Conservation (phyloP, 129 eudicot species). For the Flaveria bidentis region DNA sequence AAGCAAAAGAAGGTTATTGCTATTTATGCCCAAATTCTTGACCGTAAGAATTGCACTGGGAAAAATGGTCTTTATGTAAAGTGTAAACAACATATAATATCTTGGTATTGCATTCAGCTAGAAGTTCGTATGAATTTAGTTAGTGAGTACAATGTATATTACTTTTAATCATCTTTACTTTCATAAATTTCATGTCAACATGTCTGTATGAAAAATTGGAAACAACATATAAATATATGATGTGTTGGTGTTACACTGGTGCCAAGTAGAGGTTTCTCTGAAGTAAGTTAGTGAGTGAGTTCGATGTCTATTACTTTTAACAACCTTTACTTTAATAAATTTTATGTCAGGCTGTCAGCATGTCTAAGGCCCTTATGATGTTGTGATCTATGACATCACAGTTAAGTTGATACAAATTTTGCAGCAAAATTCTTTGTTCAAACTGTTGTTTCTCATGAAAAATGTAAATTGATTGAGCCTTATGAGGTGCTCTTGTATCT, state of each 20-base stretch:
- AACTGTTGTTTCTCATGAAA: background rate
- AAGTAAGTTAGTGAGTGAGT: background rate
- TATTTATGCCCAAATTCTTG: conserved; percentile 4
- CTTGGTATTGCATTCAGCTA: conserved; percentile 7
- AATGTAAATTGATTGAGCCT: background rate
- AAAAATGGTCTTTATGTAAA: background rate
- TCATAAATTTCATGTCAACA: background rate
- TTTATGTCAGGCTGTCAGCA: background rate
- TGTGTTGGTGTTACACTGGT: background rate
- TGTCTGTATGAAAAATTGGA: conserved; percentile 1
- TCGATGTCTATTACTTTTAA: background rate
- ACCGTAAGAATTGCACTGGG: background rate
- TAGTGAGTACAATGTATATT: background rate
- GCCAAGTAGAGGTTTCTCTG: background rate
- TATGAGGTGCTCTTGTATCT: conserved; percentile 7
- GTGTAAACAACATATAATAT: background rate
- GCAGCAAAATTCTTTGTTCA: background rate
- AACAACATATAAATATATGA: background rate
- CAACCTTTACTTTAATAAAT: background rate
- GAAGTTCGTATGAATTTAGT: background rate
- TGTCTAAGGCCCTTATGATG: conserved; percentile 13
- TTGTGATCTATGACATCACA: conserved; percentile 17
- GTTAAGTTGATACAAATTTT: conserved; percentile 7
- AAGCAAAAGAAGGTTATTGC: background rate
- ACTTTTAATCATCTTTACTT: background rate